Evolutionary conservation across 2,329 filamentous ascomycete genomes (phyloP).

Genomic region (Lizonia empirigonia): DNA sequence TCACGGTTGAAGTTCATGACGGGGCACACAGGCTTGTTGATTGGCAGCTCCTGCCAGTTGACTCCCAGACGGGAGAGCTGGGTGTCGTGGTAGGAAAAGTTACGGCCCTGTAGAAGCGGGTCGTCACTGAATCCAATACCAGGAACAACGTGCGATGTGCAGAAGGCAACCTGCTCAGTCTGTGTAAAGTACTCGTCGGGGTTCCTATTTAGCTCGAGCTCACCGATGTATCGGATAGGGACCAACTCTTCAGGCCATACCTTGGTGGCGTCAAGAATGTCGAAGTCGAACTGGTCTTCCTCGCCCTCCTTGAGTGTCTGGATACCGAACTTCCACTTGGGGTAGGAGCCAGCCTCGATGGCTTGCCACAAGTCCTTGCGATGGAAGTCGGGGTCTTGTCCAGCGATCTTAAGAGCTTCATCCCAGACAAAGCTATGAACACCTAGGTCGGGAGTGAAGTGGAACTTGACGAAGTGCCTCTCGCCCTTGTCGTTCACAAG

Average conservation of each 20-base stretch:
- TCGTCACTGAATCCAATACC: conserved; percentile 80
- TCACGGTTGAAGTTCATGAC: conserved; percentile 80
- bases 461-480: conserved; percentile 77
- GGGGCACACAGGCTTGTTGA: conserved; percentile 76
- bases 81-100: conserved; percentile 70
- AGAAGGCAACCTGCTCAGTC: conserved; percentile 83
- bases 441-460: conserved; percentile 74
- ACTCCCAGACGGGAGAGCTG: conserved; percentile 72
- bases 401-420: conserved; percentile 72
- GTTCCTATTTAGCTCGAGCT: conserved; percentile 79
- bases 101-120: conserved; percentile 74
- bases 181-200: conserved; percentile 82
- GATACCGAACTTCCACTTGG: conserved; percentile 83
- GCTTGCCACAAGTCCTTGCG: conserved; percentile 77
- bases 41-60: conserved; percentile 78
- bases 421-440: conserved; percentile 81
- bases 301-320: conserved; percentile 74
- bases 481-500: conserved; percentile 71
- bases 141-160: conserved; percentile 77
- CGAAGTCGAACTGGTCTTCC: conserved; percentile 81
- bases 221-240: conserved; percentile 77
- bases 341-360: conserved; percentile 72
- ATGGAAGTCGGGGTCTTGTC: conserved; percentile 76
- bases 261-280: conserved; percentile 85
- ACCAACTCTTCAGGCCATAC: conserved; percentile 81